Base-by-base conservation (phyloP, 768 basidiomycete species). In the Tephrocybe sp. region DNA sequence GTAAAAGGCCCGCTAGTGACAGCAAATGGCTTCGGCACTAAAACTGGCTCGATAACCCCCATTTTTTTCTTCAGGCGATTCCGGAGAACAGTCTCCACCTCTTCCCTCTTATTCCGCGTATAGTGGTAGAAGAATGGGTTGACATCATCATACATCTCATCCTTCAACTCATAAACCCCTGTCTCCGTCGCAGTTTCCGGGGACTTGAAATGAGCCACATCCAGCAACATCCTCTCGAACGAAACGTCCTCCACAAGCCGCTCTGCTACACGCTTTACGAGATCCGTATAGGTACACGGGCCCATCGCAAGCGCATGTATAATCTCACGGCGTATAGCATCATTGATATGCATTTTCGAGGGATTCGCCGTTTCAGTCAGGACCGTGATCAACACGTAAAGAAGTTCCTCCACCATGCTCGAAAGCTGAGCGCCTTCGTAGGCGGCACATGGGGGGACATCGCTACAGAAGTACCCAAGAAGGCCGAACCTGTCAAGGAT, bases 51-150 rank as follows among this genome's bases (percentile, higher is more conserved):
- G 45, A 72, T 63, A 39, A 77, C 68, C 42, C 83, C 80, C 0
- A 76, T 78, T 57, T 74, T 75, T 73, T 85, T 88, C 74, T 80
- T 85, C 45, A 85, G 59, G 39, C 90, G 76, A 42, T 75, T 78
- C 53, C 82, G 77, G 42, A 95, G 70, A 4, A 89, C 79, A 36
- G 75, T 80, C 61, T 94, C 92, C 20, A 92, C 96, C 64, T 94
- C 91, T 60, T 96, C 92, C 35, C 94, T 80, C 59, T 92, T 86
- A 70, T 98, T 98, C 35, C 95, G 79, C 13, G 91, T 87, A 65
- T 97, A 98, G 63, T 98, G 95, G 63, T 88, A 90, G 73, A 95
- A 97, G 71, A 94, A 97, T 0, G 95, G 94, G 60, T 98, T 89
- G 56, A 98, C 88, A 56, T 97, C 89, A 54, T 85, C 87, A 65